These are phyloP conservation scores for Vitis rotundifolia DNA, from an alignment of 164 flowering plant genomes.

Conservation along the genomic window DNA sequence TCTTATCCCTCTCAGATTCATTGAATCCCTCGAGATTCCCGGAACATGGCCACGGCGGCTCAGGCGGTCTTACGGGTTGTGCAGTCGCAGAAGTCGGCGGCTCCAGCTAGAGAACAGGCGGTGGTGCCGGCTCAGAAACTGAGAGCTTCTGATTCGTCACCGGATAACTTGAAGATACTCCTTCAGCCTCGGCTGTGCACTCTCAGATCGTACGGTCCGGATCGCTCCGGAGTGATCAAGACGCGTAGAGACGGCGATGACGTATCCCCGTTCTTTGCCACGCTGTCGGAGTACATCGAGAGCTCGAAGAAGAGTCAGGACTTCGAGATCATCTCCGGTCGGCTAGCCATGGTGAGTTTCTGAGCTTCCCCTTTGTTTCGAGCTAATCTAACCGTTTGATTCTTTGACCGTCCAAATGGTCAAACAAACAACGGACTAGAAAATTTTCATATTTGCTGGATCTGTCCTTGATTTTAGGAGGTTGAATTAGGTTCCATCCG, in stretches of 20 bases:
- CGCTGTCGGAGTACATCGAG: conserved; percentile 77
- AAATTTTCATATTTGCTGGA: no score
- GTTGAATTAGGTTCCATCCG: no score
- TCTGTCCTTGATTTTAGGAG: no score
- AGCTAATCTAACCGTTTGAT: no score
- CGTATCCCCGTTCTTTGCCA: conserved; percentile 66
- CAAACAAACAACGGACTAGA: no score
- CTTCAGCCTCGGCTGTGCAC: conserved; percentile 84
- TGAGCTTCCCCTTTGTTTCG: background rate
- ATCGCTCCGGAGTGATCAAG: conserved; percentile 43
- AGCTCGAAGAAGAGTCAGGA: conserved; percentile 82
- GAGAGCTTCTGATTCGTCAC: conserved; percentile 12
- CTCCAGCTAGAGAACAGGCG: conserved; percentile 11
- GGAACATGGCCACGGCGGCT: conserved; percentile 29
- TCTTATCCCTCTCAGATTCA: conserved; percentile 1
- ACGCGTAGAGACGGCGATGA: conserved; percentile 30
- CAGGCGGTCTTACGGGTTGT: conserved; percentile 36
- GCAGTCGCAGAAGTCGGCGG: conserved; percentile 13
- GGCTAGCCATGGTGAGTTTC: conserved; percentile 77
- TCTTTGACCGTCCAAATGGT: no score
- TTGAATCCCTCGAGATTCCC: background rate
- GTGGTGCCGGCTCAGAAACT: conserved; percentile 13
- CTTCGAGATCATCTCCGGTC: conserved; percentile 83
- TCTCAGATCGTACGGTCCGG: conserved; percentile 72
- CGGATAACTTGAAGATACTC: conserved; percentile 44